Conservation (phyloP, 306 rosid genomes). For the Calophaca sinica region DNA sequence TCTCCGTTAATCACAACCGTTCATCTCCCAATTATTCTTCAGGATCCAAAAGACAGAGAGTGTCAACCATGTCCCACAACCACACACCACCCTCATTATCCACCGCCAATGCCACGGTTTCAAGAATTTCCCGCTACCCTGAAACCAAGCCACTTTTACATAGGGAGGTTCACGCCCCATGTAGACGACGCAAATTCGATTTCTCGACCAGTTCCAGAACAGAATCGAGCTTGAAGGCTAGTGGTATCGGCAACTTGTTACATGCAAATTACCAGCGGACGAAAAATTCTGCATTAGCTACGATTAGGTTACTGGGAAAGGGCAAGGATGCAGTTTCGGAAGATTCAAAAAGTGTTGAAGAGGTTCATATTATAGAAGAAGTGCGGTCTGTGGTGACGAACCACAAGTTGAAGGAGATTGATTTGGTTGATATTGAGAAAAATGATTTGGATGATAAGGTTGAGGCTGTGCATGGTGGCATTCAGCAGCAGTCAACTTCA, state of each 20-base stretch:
- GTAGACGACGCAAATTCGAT: constrained; percentile 54
- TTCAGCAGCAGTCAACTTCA: constrained; percentile 56
- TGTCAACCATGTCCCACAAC: constrained; percentile 43
- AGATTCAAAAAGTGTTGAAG: constrained; percentile 64
- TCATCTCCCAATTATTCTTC: constrained; percentile 40
- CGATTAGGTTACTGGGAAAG: constrained; percentile 43
- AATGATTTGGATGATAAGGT: constrained; percentile 47
- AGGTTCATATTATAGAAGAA: constrained; percentile 56
- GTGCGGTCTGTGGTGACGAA: constrained; percentile 40
- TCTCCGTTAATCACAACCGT: constrained; percentile 47
- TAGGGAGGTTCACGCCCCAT: constrained; percentile 78
- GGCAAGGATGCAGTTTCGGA: constrained; percentile 56
- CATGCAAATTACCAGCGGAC: constrained; percentile 30
- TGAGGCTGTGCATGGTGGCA: constrained; percentile 40
- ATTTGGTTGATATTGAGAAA: constrained; percentile 28
- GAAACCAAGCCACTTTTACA: constrained; percentile 47
- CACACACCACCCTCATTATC: constrained; percentile 28
- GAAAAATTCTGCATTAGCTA: constrained; percentile 50
- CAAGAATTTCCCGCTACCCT: constrained; percentile 76
- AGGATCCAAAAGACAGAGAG: constrained; percentile 51
- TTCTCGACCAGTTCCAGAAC: constrained; percentile 18
- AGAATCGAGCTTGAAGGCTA: constrained; percentile 15
- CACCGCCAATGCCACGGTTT: constrained; percentile 36
- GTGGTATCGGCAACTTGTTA: constrained; percentile 38
- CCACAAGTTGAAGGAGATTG: constrained; percentile 44